Evolutionary conservation across 2,329 filamentous ascomycete genomes (phyloP), one percentile per base, ranked within the genome.

Genomic region (Xylariaceae sp.): DNA sequence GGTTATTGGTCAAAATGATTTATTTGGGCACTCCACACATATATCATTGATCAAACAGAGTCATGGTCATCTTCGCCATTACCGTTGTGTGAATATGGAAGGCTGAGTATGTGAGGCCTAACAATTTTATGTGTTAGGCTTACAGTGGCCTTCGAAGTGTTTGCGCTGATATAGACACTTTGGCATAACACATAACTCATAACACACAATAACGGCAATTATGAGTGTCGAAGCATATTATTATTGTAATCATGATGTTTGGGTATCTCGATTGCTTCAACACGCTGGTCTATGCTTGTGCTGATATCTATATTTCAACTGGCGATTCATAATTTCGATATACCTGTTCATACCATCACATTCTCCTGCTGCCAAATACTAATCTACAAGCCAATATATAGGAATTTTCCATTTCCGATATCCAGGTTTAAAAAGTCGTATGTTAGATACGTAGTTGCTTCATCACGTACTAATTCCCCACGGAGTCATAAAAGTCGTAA

Each of bases 241-340:
- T 39, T 2, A 34, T 45, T 31, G 47, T 48, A 42, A 17, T 50
- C 48, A 50, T 50, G 40, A 41, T 51, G 39, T 51, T 44, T 48
- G 54, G 54, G 54, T 56, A 56, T 56, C 51, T 51, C 51, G 22
- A 45, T 13, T 11, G 48, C 17, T 51, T 54, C 34, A 44, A 54
- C 42, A 38, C 46, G 31, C 42, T 28, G 36, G 36, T 31, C 33
- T 41, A 47, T 39, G 42, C 47, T 48, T 55, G 39, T 38, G 33
- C 47, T 39, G 48, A 34, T 42, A 43, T 18, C n/a, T 41, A 31
- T 22, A 33, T 38, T 41, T 44, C 31, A 50, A 34, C 45, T 34
- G 43, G 38, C 16, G 47, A 47, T 28, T 41, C 12, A 36, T 17
- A 18, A 28, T 44, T 49, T 45, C 19, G 16, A 14, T 33, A 18